phyloP scores from a whole-genome alignment of 2,329 filamentous ascomycete species.

The Emergomyces orientalis region DNA sequence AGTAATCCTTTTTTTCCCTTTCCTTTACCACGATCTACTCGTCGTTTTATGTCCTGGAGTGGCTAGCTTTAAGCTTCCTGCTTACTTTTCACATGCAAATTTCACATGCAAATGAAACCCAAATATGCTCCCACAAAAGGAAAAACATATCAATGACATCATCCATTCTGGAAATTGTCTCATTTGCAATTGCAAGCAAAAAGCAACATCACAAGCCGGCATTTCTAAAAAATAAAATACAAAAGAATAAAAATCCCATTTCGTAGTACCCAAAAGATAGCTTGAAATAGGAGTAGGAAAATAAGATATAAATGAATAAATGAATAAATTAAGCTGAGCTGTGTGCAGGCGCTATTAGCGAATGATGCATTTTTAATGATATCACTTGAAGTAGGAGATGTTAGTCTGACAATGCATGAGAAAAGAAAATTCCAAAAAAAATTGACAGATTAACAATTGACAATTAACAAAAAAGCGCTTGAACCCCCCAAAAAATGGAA shows the following conservation, averaged over 20 bases:
- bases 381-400: background rate
- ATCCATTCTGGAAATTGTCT: background rate
- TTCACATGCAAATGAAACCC: background rate
- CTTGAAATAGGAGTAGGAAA: background rate
- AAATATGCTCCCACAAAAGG: too few species aligned
- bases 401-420: background rate
- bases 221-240: background rate
- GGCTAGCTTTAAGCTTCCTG: too few species aligned
- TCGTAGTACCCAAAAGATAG: background rate
- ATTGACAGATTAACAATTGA: background rate
- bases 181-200: background rate
- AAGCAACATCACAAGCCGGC: background rate
- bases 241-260: background rate
- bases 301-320: background rate
- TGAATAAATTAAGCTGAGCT: background rate
- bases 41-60: too few species aligned
- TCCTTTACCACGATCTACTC: too few species aligned
- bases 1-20: too few species aligned
- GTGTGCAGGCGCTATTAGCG: background rate
- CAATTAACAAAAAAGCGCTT: too few species aligned
- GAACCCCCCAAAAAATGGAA: too few species aligned
- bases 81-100: background rate
- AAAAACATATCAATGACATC: background rate
- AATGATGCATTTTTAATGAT: background rate
- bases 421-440: background rate